Base-by-base conservation (phyloP, 208 protist species). In the Herpetomonas samuelpessoai region DNA sequence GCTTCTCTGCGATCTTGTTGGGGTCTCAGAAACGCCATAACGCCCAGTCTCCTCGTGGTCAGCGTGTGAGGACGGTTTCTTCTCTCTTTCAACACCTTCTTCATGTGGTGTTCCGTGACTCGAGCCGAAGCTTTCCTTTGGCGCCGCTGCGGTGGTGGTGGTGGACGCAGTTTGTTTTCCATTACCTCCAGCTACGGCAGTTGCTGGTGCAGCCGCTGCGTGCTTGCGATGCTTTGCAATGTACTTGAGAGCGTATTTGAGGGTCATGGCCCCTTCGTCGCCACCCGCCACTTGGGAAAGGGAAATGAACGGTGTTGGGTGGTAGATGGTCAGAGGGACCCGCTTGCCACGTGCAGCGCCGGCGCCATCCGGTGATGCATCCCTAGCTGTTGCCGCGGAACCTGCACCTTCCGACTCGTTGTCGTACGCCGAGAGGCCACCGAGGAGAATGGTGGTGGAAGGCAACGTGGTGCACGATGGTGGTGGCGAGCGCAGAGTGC, bases 271-370 rank as follows among this genome's bases (percentile, higher is more conserved):
- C 16, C 57, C 57, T 18, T 41, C 46, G 28, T 25, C 46, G 2
- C 57, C 57, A 2, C 25, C 57, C 3, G 57, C 27, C 28, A 39
- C 46, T 31, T 62, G 48, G 41, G 57, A 62, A 47, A 62, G 44
- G 24, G 39, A 18, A n/a, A 62, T 62, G 30, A 52, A 52, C 28
- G 57, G 46, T 12, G 9, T 54, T 3, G 57, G 57, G 3, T 54
- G 44, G 47, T 54, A 54, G 12, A 62, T 31, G 10, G 29, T 25
- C 4, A 47, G 27, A 3, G 57, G 44, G 10, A 19, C 18, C 10
- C 44, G 9, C 44, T 22, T 48, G 35, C 35, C 35, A 18, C 14
- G 35, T 14, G 6, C 9, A 41, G 35, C 35, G 9, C 14, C 35
- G 6, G 35, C n/a, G n/a, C n/a, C n/a, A n/a, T n/a, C n/a, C n/a